These are phyloP conservation scores for Microglena sp. DNA, from an alignment of 139 green algal genomes.

Conservation along the genomic window DNA sequence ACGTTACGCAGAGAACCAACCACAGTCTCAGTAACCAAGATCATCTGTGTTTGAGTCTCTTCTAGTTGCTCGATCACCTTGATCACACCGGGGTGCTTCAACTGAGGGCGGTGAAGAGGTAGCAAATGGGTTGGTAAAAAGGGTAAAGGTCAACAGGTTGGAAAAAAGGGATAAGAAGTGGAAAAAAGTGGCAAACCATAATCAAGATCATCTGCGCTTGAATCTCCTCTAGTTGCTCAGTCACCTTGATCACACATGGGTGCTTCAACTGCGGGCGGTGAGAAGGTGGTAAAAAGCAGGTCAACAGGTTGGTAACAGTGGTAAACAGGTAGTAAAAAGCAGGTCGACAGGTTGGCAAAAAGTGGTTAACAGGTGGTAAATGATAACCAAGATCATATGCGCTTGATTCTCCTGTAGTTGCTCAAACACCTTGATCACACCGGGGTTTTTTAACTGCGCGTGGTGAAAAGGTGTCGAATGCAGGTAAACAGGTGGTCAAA, in stretches of 20 bases:
- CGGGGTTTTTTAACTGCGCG: constrained; percentile 58
- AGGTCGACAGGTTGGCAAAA: no score
- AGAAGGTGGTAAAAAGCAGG: no score
- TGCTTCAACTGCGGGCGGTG: constrained; percentile 54
- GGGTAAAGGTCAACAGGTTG: no score
- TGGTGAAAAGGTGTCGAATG: not conserved
- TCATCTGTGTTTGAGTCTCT: constrained; percentile 62
- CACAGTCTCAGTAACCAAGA: constrained; percentile 76
- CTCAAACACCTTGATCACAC: constrained; percentile 58
- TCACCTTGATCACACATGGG: constrained; percentile 53
- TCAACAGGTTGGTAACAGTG: no score
- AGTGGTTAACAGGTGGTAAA: no score
- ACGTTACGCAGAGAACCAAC: constrained; percentile 53
- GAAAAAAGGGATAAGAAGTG: no score
- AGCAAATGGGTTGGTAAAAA: no score
- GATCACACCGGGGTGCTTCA: constrained; percentile 61
- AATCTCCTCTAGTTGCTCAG: constrained; percentile 39
- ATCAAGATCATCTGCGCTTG: no score
- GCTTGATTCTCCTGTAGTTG: constrained; percentile 69
- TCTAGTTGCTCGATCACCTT: constrained; percentile 72
- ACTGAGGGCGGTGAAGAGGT: constrained; percentile 16
- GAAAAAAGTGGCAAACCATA: no score
- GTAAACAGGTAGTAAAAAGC: no score
- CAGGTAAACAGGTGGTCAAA: no score
- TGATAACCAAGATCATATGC: constrained; percentile 74